A percentile compares a stretch with the other conserved stretches of the same genome.
Evolutionary conservation across 1,284 basidiomycete species (phyloP).

Genomic region (Afroboletus lepidellus): DNA sequence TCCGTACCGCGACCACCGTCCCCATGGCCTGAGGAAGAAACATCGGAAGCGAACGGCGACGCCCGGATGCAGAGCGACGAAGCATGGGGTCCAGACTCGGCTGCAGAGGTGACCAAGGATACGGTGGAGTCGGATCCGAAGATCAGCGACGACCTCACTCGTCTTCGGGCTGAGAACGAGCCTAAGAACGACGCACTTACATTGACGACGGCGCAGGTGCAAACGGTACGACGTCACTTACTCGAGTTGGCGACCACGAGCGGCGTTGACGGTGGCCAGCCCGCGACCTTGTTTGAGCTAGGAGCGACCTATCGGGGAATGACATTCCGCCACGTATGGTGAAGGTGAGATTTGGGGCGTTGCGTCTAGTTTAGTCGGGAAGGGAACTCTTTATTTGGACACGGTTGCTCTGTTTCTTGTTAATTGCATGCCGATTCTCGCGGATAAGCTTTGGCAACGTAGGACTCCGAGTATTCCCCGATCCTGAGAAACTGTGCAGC

Average conservation of each 20-base stretch:
- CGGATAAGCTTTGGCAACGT: background rate
- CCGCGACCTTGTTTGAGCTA: slow-evolving; percentile 22
- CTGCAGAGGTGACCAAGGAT: slow-evolving; percentile 1
- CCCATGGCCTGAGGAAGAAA: background rate
- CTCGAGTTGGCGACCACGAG: slow-evolving; percentile 5
- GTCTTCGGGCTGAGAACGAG: background rate
- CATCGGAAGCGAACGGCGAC: background rate
- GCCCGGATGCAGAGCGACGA: background rate
- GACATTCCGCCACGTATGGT: slow-evolving; percentile 29
- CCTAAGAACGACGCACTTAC: slow-evolving; percentile 10
- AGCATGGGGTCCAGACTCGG: background rate
- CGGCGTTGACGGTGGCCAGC: slow-evolving; percentile 4
- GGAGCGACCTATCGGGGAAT: slow-evolving; percentile 23
- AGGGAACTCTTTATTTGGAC: background rate
- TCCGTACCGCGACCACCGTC: background rate
- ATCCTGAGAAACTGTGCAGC: background rate
- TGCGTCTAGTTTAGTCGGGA: background rate
- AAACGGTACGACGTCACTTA: slow-evolving; percentile 16
- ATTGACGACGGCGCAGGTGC: slow-evolving; percentile 22
- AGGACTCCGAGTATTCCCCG: background rate
- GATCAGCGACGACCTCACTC: background rate
- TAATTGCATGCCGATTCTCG: background rate
- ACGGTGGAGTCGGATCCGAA: background rate
- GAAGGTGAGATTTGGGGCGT: slow-evolving; percentile 1
- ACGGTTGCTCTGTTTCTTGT: background rate